Conservation (phyloP, 768 basidiomycete genomes). For the Cubamyces lactineus region DNA sequence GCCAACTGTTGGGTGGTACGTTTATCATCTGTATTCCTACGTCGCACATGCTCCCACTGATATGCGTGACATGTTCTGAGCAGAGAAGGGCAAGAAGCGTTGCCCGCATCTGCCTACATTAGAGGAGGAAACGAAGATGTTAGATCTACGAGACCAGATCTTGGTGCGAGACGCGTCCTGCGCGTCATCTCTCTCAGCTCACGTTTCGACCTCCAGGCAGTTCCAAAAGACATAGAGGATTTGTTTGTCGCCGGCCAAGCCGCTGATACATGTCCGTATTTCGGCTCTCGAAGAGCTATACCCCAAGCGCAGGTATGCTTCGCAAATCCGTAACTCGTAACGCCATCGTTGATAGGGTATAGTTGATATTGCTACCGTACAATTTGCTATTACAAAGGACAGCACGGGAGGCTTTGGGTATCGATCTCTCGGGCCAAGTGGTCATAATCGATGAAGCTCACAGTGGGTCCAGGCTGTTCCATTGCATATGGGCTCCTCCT, state of each 20-base stretch:
- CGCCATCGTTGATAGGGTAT: neutral
- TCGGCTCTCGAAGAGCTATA: constrained; percentile 86
- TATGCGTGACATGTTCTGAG: constrained; percentile 26
- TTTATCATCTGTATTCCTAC: neutral
- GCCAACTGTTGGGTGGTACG: constrained; percentile 55
- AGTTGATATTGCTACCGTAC: constrained; percentile 94
- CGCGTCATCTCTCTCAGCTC: neutral
- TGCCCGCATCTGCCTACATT: constrained; percentile 77
- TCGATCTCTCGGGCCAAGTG: constrained; percentile 82
- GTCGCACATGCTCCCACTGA: neutral
- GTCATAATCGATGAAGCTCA: constrained; percentile 97
- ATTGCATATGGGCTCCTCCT: neutral
- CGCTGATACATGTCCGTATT: constrained; percentile 85
- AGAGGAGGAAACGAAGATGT: constrained; percentile 69
- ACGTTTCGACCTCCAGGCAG: constrained; percentile 53
- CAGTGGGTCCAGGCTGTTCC: constrained; percentile 55
- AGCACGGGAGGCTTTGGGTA: constrained; percentile 85
- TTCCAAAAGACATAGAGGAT: constrained; percentile 94
- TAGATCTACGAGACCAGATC: constrained; percentile 87
- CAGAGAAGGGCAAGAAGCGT: constrained; percentile 64
- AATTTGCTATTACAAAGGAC: constrained; percentile 84
- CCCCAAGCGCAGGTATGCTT: constrained; percentile 81
- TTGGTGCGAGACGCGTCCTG: constrained; percentile 52
- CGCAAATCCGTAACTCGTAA: neutral
- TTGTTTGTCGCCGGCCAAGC: constrained; percentile 73